A percentile compares a stretch with the other conserved stretches of the same genome.
phyloP scores from a whole-genome alignment of 2,329 filamentous ascomycete species.

The Volutella citrinella region DNA sequence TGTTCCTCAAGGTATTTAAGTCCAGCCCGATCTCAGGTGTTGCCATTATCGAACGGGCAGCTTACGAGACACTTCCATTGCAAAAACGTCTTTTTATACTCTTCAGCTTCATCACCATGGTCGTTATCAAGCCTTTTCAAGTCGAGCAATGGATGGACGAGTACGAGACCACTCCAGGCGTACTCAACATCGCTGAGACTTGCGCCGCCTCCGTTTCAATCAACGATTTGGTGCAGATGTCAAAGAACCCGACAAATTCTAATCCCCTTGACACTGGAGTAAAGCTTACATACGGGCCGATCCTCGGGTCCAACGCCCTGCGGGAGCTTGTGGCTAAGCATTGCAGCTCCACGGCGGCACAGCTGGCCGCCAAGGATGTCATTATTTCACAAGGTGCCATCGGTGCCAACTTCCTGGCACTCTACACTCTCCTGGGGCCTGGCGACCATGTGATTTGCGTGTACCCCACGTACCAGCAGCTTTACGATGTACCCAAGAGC shows the following conservation, averaged over 20 bases:
- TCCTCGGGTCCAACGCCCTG: slow-evolving; percentile 63
- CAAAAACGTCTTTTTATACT: too few species aligned
- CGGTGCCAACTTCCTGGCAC: slow-evolving; percentile 75
- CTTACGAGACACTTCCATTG: too few species aligned
- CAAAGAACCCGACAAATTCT: slow-evolving; percentile 46
- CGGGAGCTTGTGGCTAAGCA: slow-evolving; percentile 62
- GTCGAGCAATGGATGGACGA: slow-evolving; percentile 72
- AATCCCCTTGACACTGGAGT: slow-evolving; percentile 46
- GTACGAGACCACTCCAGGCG: slow-evolving; percentile 53
- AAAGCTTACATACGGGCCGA: slow-evolving; percentile 70
- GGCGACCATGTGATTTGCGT: slow-evolving; percentile 85
- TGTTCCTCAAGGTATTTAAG: too few species aligned
- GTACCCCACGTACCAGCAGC: slow-evolving; percentile 82
- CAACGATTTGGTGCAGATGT: slow-evolving; percentile 60
- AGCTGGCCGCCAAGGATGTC: slow-evolving; percentile 56
- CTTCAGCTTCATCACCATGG: too few species aligned
- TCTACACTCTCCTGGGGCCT: slow-evolving; percentile 68
- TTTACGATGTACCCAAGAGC: slow-evolving; percentile 71
- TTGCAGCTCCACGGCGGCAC: slow-evolving; percentile 55
- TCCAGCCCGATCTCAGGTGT: too few species aligned
- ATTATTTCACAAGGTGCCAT: slow-evolving; percentile 80
- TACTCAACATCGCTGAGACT: slow-evolving; percentile 74
- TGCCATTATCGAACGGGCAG: too few species aligned
- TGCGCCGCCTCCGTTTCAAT: slow-evolving; percentile 74
- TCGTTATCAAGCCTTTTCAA: slow-evolving; percentile 58